Percentiles rank a stretch among this genome's conserved stretches.
phyloP scores from a whole-genome alignment of 306 rosid genomes.

The cucumber (Cucumis sativus) region Cucumber_9930_V3 NC_026660.2:17983001-17983500 shows the following conservation, averaged over 20 bases:
- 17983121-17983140: background rate
- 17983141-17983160: background rate
- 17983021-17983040: constrained; percentile 26
- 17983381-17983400: constrained; percentile 17
- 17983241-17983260: background rate
- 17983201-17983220: background rate
- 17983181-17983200: background rate
- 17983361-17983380: constrained; percentile 4
- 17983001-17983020: constrained; percentile 67
- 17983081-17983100: background rate
- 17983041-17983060: background rate
- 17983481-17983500: constrained; percentile 29
- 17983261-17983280: background rate
- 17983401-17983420: constrained; percentile 10
- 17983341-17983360: background rate
- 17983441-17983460: constrained; percentile 11
- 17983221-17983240: background rate
- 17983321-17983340: background rate
- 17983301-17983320: background rate
- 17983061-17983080: background rate
- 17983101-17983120: background rate
- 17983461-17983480: constrained; percentile 17
- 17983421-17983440: constrained; percentile 2
- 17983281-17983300: background rate
- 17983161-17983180: background rate